Conservation (phyloP, 176 grass and related monocot genomes). For the Ensete glaucum region DNA sequence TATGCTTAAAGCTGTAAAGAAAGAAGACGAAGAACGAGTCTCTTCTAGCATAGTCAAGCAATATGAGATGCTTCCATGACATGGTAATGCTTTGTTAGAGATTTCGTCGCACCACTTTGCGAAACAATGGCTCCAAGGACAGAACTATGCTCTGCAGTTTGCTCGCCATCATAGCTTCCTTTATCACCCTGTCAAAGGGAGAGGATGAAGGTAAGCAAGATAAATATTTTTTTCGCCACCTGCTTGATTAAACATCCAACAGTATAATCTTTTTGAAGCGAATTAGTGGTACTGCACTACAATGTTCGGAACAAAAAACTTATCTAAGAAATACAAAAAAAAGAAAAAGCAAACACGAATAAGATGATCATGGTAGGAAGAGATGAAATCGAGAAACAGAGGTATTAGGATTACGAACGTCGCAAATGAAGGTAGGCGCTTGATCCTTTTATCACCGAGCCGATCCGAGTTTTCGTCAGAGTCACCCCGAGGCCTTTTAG, state of each 20-base stretch:
- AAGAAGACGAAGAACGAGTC: too few relatives aligned
- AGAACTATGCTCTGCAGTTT: slow-evolving; percentile 33
- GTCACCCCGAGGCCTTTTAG: slow-evolving; percentile 47
- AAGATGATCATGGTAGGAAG: too few relatives aligned
- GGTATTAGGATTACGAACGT: slow-evolving; percentile 35
- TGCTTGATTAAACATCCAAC: too few relatives aligned
- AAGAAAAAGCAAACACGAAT: neutral
- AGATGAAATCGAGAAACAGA: too few relatives aligned
- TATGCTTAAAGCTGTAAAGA: too few relatives aligned
- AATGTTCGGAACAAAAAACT: too few relatives aligned
- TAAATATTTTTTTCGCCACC: too few relatives aligned
- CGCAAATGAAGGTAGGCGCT: slow-evolving; percentile 50
- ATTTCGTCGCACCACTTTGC: slow-evolving; percentile 41
- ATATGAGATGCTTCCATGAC: neutral
- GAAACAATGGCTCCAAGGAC: slow-evolving; percentile 49
- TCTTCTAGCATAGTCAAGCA: too few relatives aligned
- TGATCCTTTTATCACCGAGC: slow-evolving; percentile 45
- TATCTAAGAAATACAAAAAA: neutral
- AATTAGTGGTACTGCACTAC: neutral
- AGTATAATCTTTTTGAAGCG: slow-evolving; percentile 40
- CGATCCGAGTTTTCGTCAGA: slow-evolving; percentile 42
- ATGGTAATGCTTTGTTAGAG: neutral
- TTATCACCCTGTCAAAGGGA: slow-evolving; percentile 48
- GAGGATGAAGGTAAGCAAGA: neutral
- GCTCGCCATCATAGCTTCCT: slow-evolving; percentile 68